A percentile compares a stretch with the other conserved stretches of the same genome.
Evolutionary conservation across 2,329 filamentous ascomycete genomes (phyloP).

Genomic region (Orbilia javanica): DNA sequence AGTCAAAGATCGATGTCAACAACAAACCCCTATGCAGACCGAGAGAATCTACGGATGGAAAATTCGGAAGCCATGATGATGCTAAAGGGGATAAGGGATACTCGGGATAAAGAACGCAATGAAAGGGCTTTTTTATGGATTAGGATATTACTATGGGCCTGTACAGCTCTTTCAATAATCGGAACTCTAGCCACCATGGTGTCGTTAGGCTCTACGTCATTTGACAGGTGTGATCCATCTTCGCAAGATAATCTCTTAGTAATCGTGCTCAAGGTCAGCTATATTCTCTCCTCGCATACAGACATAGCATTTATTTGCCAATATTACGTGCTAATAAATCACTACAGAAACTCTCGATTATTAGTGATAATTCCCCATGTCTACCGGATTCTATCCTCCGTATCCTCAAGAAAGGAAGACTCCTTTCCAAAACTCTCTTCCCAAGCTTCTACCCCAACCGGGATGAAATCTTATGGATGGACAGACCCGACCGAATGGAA

Average conservation of each 20-base stretch:
- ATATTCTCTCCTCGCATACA: not conserved
- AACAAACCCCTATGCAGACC: not conserved
- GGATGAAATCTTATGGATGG: slow-evolving; percentile 7
- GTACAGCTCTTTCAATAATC: slow-evolving; percentile 11
- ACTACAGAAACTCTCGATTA: no score
- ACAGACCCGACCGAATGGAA: slow-evolving; percentile 7
- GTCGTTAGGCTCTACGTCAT: not conserved
- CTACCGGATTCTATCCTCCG: not conserved
- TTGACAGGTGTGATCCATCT: not conserved
- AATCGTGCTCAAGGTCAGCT: not conserved
- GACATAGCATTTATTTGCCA: no score
- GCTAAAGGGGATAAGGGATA: not conserved
- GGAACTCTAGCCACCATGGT: not conserved
- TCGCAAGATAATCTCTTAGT: not conserved
- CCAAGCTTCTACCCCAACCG: not conserved
- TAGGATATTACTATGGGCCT: slow-evolving; percentile 17
- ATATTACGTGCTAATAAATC: not conserved
- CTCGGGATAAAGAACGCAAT: slow-evolving; percentile 1
- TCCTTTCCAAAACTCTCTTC: slow-evolving; percentile 12
- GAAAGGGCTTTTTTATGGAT: not conserved
- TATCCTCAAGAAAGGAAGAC: slow-evolving; percentile 28
- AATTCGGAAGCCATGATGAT: not conserved
- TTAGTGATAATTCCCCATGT: not conserved
- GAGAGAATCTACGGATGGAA: not conserved
- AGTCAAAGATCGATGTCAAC: not conserved